These are phyloP conservation scores for Chenopodium suecicum DNA, from an alignment of 148 eudicot genomes.

Conservation along the genomic window DNA sequence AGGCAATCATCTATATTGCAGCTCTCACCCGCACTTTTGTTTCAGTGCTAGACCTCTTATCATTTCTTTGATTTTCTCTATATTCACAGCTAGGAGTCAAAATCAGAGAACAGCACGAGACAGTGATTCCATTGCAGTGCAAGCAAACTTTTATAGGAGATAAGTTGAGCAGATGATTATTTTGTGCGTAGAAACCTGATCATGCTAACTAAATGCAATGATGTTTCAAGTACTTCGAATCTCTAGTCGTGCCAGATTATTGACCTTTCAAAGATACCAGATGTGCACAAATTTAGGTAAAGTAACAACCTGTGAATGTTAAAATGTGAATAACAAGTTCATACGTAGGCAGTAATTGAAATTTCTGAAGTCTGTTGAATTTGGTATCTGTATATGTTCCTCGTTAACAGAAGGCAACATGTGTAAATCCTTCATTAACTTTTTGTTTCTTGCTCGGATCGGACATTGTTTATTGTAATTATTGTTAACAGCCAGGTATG, in stretches of 20 bases:
- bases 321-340: neutral
- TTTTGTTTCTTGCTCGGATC: neutral
- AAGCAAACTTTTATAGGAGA: neutral
- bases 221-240: neutral
- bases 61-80: neutral
- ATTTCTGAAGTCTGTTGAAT: neutral
- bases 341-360: neutral
- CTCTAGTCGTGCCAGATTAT: neutral
- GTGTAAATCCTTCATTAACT: neutral
- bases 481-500: neutral
- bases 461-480: neutral
- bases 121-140: neutral
- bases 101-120: neutral
- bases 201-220: neutral
- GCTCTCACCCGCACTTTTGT: neutral
- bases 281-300: neutral
- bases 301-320: neutral
- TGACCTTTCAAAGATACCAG: neutral
- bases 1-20: neutral
- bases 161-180: neutral
- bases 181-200: neutral
- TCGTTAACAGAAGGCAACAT: neutral
- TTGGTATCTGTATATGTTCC: neutral
- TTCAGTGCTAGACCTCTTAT: neutral
- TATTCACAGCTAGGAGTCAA: neutral